Base-by-base conservation (phyloP, 495 filamentous ascomycete genomes). In the Neurospora tetraspora region DNA sequence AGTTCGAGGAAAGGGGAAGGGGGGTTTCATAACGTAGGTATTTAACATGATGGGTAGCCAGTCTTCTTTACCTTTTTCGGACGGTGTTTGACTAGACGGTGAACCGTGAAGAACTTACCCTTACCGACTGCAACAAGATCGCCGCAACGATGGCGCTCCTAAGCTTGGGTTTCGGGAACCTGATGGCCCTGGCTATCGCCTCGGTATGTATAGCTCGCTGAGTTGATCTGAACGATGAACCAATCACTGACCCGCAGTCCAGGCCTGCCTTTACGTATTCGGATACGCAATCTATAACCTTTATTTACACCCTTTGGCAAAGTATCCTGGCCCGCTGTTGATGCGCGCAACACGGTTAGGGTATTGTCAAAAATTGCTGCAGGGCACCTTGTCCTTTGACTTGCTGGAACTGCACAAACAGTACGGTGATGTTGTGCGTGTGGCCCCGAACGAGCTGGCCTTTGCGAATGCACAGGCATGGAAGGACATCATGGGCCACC, bases 351-450 rank as follows among this genome's bases (percentile, higher is more conserved):
- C 81, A 9, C 75, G 77, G 31, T 69, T 85, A 31, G 81, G 81
- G 6, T 76, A 76, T 40, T 68, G 72, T 70, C 81, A 80, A 71
- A 72, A 75, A 14, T 42, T 74, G 10, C 27, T 82, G 1, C 72
- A 73, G 5, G 86, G 86, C 61, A 79, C 78, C 8, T 74, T 84
- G 11, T 77, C 83, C 11, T 81, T 82, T 59, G 78, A 82, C 36
- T 80, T 86, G 69, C 80, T 83, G 40, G 71, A 74, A n/a, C 73
- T 88, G 16, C 87, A 89, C 76, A 65, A 78, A 11, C 73, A 77
- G 23, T 90, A 90, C 71, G 88, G 87, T 10, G 73, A 82, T 20
- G 80, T 88, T 4, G 83, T 90, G n/a, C 86, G 88, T 8, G 81
- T 88, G 39, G 83, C 82, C 0, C 88, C 88, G 0, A 76, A 86